Evolutionary conservation across 768 basidiomycete genomes (phyloP).

Genomic region (Lactarius sp.): DNA sequence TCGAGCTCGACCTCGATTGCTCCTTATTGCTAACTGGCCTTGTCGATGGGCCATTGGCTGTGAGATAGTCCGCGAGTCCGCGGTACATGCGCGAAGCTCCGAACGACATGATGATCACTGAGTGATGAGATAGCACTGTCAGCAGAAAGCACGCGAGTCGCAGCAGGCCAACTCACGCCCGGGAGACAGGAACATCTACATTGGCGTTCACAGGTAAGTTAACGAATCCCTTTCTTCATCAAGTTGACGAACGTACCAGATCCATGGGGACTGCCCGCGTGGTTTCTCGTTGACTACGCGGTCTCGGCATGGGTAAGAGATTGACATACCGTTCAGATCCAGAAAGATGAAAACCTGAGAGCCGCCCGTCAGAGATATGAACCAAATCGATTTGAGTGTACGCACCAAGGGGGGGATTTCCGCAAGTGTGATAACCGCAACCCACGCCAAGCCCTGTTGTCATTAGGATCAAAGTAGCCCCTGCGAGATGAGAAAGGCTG

Average conservation of each 20-base stretch:
- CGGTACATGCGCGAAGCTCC: constrained; percentile 1
- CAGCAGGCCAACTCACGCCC: not conserved
- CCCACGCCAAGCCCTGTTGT: not conserved
- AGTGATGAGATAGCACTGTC: not conserved
- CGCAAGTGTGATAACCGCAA: not conserved
- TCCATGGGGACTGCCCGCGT: not conserved
- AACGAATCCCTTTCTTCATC: not conserved
- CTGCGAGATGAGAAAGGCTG: not conserved
- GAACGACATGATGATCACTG: constrained; percentile 8
- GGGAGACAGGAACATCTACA: constrained; percentile 7
- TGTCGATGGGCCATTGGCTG: not conserved
- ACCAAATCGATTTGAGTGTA: not conserved
- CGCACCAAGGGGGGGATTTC: not conserved
- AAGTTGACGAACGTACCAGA: not conserved
- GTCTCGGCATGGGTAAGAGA: not conserved
- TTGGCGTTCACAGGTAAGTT: not conserved
- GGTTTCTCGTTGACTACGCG: not conserved
- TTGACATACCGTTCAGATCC: constrained; percentile 2
- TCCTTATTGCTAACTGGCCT: not conserved
- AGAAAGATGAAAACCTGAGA: constrained; percentile 2
- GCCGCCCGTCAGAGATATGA: not conserved
- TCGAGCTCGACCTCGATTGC: not conserved
- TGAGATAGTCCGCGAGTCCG: not conserved
- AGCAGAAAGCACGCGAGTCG: not conserved
- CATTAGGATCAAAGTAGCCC: not conserved